Evolutionary conservation across 2,329 filamentous ascomycete species (phyloP).

Genomic region (Pseudogymnoascus sp.): DNA sequence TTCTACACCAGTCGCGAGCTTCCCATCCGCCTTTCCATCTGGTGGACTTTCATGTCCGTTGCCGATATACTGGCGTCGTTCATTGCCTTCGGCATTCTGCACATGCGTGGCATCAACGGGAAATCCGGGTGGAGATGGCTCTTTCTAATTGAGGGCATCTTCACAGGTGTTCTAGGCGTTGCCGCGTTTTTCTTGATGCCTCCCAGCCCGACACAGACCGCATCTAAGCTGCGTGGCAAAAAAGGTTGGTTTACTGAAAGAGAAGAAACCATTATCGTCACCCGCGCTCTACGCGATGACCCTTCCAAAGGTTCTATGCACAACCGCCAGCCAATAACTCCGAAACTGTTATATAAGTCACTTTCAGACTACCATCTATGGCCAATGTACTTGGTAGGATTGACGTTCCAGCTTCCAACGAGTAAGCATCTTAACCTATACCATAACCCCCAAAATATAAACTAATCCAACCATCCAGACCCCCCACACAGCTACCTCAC

Average conservation of each 20-base stretch:
- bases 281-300: conserved; percentile 47
- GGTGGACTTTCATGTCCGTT: conserved; percentile 21
- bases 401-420: conserved; percentile 47
- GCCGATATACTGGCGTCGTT: conserved; percentile 22
- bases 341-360: conserved; percentile 38
- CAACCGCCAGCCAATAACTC: conserved; percentile 43
- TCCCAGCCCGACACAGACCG: conserved; percentile 24
- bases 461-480: conserved; percentile 18
- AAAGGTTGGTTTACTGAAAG: conserved; percentile 56
- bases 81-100: conserved; percentile 23
- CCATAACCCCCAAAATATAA: not conserved
- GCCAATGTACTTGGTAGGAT: conserved; percentile 39
- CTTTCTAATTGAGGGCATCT: conserved; percentile 21
- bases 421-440: not conserved
- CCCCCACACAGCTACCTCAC: conserved; percentile 50
- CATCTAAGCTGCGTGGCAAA: conserved; percentile 51
- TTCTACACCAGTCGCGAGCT: conserved; percentile 26
- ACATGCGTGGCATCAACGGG: conserved; percentile 20
- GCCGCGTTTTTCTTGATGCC: conserved; percentile 22
- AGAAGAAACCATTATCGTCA: conserved; percentile 58
- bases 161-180: conserved; percentile 23
- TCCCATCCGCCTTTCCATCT: conserved; percentile 22
- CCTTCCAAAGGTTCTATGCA: conserved; percentile 44
- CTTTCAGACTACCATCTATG: conserved; percentile 48
- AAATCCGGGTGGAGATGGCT: conserved; percentile 36